Evolutionary conservation across 768 basidiomycete genomes (phyloP).

Genomic region (Tephrocybe rancida): DNA sequence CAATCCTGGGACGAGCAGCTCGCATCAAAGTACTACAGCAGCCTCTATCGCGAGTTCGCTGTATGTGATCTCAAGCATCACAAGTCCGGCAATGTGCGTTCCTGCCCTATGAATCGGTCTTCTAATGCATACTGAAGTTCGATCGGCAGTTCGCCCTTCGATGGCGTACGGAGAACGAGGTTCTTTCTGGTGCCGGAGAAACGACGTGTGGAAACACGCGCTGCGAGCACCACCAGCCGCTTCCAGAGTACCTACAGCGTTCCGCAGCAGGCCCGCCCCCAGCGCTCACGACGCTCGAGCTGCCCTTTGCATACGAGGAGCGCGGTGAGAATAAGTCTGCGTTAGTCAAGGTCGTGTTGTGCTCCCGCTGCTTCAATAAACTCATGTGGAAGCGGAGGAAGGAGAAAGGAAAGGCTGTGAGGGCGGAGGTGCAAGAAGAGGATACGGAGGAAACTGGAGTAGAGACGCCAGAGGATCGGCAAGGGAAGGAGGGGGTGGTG

Average conservation of each 20-base stretch:
- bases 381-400: conserved; percentile 83
- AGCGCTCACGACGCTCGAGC: conserved; percentile 74
- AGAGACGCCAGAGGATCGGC: background rate
- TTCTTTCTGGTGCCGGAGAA: conserved; percentile 84
- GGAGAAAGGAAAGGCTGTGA: conserved; percentile 46
- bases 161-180: conserved; percentile 93
- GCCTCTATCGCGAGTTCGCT: conserved; percentile 89
- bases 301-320: conserved; percentile 90
- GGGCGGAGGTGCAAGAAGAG: conserved; percentile 16
- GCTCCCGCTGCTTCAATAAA: conserved; percentile 77
- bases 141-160: conserved; percentile 75
- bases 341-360: conserved; percentile 90
- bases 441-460: conserved; percentile 37
- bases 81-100: conserved; percentile 82
- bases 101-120: background rate
- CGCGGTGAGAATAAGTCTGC: conserved; percentile 74
- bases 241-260: conserved; percentile 20
- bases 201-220: conserved; percentile 89
- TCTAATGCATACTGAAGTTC: background rate
- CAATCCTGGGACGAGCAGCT: conserved; percentile 82
- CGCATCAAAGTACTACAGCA: conserved; percentile 86
- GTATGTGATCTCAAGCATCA: conserved; percentile 95
- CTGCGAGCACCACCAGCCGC: conserved; percentile 62
- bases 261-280: conserved; percentile 24
- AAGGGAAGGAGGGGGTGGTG: background rate